Base-by-base conservation (phyloP, 2,329 filamentous ascomycete species). In the Talaromyces albobiverticillius region DNA sequence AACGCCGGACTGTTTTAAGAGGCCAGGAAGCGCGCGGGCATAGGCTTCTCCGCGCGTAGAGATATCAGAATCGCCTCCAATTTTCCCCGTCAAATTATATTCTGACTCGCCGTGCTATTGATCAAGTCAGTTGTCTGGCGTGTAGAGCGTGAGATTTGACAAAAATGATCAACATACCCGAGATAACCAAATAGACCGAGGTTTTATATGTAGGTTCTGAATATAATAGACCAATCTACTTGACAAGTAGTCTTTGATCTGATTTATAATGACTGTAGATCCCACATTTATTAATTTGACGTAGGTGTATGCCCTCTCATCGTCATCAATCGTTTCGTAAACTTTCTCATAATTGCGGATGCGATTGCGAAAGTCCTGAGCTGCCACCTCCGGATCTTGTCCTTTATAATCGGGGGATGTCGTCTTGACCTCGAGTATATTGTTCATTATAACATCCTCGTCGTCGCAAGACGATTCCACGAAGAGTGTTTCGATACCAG, bases 331-430 rank as follows among this genome's bases (percentile, higher is more conserved):
- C 1, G 90, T 93, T 75, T 95, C 85, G 73, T 99, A 99, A 25
- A 95, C 89, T 73, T 94, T 94, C 73, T 99, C 94, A 73, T 99
- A 99, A 73, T 96, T 96, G 66, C 88, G 85, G 67, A 99, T 99
- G 59, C 94, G 87, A 66, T 95, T 88, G 59, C 90, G 86, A 76
- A 99, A 99, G 71, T 99, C 94, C 54, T 85, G 82, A 10, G 92
- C 94, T 3, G 94, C 94, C 56, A 84, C 79, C 70, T 99, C 94
- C 1, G 94, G 94, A 68, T 99, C 94, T 71, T 96, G 91, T 53
- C 92, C 94, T 55, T 85, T 79, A 71, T 99, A 99, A 74, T 99
- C 94, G 1, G 94, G 94, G 54, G 90, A 95, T 23, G 90, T 95
- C 2, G 91, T 93, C 80, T 99, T 99, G 66, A 99, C 94, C 68